These are phyloP conservation scores for Kregervanrija delftensis DNA, from an alignment of 805 yeast species.

Conservation along the genomic window DNA sequence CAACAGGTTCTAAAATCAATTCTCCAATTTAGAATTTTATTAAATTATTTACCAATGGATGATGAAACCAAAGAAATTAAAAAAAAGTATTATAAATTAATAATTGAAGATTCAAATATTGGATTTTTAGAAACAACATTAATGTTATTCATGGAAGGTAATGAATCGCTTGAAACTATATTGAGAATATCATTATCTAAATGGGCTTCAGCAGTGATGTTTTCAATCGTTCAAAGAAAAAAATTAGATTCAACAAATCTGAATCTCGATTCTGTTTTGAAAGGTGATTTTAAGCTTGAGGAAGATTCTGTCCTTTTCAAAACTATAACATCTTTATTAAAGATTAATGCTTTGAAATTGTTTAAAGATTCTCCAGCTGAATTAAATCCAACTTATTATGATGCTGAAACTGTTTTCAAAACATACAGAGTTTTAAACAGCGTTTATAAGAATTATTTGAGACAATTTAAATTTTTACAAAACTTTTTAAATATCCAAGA, in stretches of 20 bases:
- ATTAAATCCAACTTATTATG: background rate
- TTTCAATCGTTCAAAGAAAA: constrained; percentile 18
- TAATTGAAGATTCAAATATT: constrained; percentile 25
- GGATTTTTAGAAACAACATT: constrained; percentile 35
- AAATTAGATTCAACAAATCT: constrained; percentile 12
- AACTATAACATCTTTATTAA: background rate
- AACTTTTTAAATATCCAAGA: constrained; percentile 21
- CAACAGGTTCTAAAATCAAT: constrained; percentile 33
- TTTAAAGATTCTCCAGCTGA: too few relatives aligned
- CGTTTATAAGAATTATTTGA: constrained; percentile 24
- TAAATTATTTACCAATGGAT: constrained; percentile 17
- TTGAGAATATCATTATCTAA: constrained; percentile 20
- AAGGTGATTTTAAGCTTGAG: constrained; percentile 6
- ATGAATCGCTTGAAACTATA: constrained; percentile 35
- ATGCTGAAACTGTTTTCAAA: constrained; percentile 28
- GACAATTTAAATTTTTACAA: constrained; percentile 27
- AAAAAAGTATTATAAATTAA: constrained; percentile 15
- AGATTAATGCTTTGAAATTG: too few relatives aligned
- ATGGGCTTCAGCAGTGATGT: constrained; percentile 12
- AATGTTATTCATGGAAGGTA: constrained; percentile 36
- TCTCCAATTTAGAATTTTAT: constrained; percentile 33
- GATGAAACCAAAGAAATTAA: constrained; percentile 5
- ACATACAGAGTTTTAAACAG: constrained; percentile 32
- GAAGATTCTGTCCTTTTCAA: background rate
- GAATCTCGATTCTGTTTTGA: constrained; percentile 16